Evolutionary conservation across 139 green algal species (phyloP).

Genomic region (Pseudopediastrum boryanum): DNA sequence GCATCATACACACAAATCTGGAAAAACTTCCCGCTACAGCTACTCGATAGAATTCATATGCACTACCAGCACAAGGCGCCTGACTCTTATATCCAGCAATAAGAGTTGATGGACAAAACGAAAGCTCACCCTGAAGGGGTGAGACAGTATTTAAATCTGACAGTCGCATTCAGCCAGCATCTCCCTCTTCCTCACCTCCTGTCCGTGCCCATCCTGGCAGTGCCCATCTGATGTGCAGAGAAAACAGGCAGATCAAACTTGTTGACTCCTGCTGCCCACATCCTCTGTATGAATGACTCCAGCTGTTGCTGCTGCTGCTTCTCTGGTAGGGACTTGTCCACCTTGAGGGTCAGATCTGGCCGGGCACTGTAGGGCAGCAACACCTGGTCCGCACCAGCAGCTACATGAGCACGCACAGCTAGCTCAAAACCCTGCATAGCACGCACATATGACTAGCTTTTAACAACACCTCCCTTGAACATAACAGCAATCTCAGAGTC

Average conservation of each 20-base stretch:
- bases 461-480: no score
- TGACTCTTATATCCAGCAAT: no score
- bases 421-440: constrained; percentile 49
- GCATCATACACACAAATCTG: no score
- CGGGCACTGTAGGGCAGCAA: background rate
- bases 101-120: no score
- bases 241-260: constrained; percentile 47
- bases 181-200: constrained; percentile 13
- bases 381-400: constrained; percentile 56
- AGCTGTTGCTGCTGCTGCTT: constrained; percentile 25
- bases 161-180: no score
- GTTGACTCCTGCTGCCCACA: constrained; percentile 26
- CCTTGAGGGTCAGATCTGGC: background rate
- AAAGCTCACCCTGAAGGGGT: no score
- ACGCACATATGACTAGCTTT: no score
- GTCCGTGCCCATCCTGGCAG: constrained; percentile 59
- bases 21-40: no score
- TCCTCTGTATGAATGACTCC: constrained; percentile 36
- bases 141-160: no score
- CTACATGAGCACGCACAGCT: constrained; percentile 47
- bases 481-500: no score
- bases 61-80: no score
- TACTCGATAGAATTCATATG: no score
- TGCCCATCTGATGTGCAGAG: constrained; percentile 77
- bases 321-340: background rate